A percentile compares a stretch with the other conserved stretches of the same genome.
phyloP scores from a whole-genome alignment of 768 basidiomycete species.

The Tricholoma sp. region DNA sequence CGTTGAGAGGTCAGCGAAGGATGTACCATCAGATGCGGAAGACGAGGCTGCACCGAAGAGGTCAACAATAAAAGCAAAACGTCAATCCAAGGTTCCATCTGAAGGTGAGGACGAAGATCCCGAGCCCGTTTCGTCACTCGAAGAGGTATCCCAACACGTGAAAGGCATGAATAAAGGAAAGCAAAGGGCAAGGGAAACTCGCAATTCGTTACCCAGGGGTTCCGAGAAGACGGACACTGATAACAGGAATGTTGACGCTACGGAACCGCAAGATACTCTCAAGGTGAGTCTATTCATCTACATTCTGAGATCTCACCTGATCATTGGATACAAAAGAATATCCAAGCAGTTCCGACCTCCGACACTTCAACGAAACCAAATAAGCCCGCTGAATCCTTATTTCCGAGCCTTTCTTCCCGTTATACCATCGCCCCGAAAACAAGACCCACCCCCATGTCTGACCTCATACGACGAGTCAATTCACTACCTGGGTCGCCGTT shows the following conservation, averaged over 20 bases:
- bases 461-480: slow-evolving; percentile 69
- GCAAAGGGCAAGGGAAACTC: background rate
- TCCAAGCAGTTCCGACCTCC: slow-evolving; percentile 7
- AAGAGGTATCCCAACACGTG: background rate
- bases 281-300: slow-evolving; percentile 10
- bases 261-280: background rate
- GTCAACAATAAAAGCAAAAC: slow-evolving; percentile 18
- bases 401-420: slow-evolving; percentile 25
- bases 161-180: slow-evolving; percentile 11
- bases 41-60: slow-evolving; percentile 11
- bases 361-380: slow-evolving; percentile 3
- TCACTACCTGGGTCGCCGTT: slow-evolving; percentile 63
- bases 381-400: slow-evolving; percentile 10
- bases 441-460: slow-evolving; percentile 62
- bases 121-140: background rate
- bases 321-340: slow-evolving; percentile 24
- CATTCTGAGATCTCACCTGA: slow-evolving; percentile 2
- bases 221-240: too few species aligned
- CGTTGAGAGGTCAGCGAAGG: background rate
- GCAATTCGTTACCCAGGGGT: too few species aligned
- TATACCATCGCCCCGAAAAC: slow-evolving; percentile 46
- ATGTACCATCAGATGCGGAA: slow-evolving; percentile 11
- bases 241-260: slow-evolving; percentile 1
- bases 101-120: slow-evolving; percentile 14
- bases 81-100: slow-evolving; percentile 4